Conservation (phyloP, 345 rosid species). For the Reutealis trisperma region DNA sequence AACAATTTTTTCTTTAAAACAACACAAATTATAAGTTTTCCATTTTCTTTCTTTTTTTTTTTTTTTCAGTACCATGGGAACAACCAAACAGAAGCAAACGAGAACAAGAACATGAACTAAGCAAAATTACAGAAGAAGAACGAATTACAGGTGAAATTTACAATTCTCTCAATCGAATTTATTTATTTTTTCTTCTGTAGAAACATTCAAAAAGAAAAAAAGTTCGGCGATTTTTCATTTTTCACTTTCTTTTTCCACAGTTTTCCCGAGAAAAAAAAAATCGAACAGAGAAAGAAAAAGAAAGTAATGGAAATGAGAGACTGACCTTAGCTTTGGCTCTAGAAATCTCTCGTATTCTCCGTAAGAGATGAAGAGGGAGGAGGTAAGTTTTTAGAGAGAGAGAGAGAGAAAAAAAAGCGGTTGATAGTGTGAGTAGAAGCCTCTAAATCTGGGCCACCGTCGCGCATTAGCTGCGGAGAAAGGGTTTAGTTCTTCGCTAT, state of each 20-base stretch:
- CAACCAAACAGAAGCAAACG: background rate
- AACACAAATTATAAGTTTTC: background rate
- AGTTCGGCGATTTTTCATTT: background rate
- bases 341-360: background rate
- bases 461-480: background rate
- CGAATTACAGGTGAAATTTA: background rate
- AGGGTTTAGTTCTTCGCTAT: background rate
- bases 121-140: background rate
- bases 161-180: background rate
- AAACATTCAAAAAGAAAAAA: background rate
- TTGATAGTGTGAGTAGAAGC: background rate
- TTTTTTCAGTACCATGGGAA: background rate
- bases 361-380: background rate
- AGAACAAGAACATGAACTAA: background rate
- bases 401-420: background rate
- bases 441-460: slow-evolving; percentile 28
- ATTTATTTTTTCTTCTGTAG: background rate
- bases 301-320: background rate
- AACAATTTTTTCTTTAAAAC: background rate
- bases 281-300: background rate
- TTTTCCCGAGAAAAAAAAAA: background rate
- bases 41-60: background rate
- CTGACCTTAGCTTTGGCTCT: slow-evolving; percentile 8
- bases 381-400: background rate
- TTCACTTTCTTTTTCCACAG: background rate